A percentile compares a stretch with the other conserved stretches of the same genome.
phyloP scores from a whole-genome alignment of 352 stramenopile species.

The Phytopythium aichiense region DNA sequence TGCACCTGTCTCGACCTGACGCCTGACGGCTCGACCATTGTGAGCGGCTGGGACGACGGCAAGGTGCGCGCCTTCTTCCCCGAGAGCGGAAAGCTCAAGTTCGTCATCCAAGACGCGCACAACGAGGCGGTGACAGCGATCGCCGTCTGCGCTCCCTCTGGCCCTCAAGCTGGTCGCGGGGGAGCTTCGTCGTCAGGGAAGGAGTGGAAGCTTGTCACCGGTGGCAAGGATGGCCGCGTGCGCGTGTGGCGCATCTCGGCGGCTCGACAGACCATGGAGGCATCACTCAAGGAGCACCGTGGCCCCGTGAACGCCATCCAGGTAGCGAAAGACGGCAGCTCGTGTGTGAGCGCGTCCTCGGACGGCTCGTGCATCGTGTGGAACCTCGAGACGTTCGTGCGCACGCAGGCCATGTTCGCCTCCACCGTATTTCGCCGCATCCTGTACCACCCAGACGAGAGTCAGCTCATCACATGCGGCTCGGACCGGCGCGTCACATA shows the following conservation, averaged over 20 bases:
- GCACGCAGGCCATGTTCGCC: conserved; percentile 94
- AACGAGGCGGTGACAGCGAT: conserved; percentile 94
- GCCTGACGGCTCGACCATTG: conserved; percentile 82
- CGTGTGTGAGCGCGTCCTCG: conserved; percentile 73
- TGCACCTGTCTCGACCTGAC: conserved; percentile 93
- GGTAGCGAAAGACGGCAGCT: conserved; percentile 64
- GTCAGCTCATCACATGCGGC: conserved; percentile 94
- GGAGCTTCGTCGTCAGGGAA: conserved; percentile 7
- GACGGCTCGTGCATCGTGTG: conserved; percentile 95
- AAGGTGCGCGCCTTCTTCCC: conserved; percentile 97
- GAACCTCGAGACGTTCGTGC: conserved; percentile 92
- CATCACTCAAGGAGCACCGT: conserved; percentile 94
- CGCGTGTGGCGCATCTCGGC: conserved; percentile 92
- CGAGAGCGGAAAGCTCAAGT: conserved; percentile 95
- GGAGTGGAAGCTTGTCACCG: conserved; percentile 92
- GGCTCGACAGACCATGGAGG: conserved; percentile 93
- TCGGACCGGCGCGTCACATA: conserved; percentile 96
- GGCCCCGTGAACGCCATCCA: conserved; percentile 91
- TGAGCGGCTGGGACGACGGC: conserved; percentile 96
- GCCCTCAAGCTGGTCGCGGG: background rate
- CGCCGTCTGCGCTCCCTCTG: conserved; percentile 78
- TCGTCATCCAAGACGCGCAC: conserved; percentile 96
- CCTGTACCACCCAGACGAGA: conserved; percentile 96
- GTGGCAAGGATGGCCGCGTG: conserved; percentile 92
- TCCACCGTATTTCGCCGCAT: conserved; percentile 93